Evolutionary conservation across 129 eudicot species (phyloP).

Genomic region (Tanacetum coccineum): DNA sequence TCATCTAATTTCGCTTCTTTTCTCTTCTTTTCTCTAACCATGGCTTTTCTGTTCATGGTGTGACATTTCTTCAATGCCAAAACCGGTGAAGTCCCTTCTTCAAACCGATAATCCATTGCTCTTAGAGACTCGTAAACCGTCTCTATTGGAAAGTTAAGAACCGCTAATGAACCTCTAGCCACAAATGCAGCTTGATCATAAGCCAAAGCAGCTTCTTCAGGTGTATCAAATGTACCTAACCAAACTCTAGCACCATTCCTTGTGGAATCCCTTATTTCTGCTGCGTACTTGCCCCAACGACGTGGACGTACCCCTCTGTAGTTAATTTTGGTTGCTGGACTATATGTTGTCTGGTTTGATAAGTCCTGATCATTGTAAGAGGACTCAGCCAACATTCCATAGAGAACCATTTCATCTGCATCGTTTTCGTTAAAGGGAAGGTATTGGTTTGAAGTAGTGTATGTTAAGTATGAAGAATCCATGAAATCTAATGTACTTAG

Average conservation of each 20-base stretch:
- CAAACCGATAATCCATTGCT: conserved; percentile 34
- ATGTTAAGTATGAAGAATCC: conserved; percentile 31
- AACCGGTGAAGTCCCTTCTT: conserved; percentile 45
- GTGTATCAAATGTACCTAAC: conserved; percentile 58
- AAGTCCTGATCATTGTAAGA: conserved; percentile 9
- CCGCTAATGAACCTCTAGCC: conserved; percentile 39
- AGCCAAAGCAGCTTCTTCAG: conserved; percentile 56
- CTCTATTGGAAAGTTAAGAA: conserved; percentile 47
- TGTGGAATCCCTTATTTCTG: conserved; percentile 53
- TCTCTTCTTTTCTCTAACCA: conserved; percentile 24
- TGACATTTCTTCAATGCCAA: conserved; percentile 45
- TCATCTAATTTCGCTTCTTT: conserved; percentile 26
- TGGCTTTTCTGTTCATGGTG: conserved; percentile 33
- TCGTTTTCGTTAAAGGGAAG: conserved; percentile 45
- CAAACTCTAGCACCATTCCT: conserved; percentile 57
- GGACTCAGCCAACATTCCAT: conserved; percentile 24
- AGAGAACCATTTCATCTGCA: conserved; percentile 39
- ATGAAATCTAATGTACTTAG: background rate
- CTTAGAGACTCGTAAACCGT: conserved; percentile 39
- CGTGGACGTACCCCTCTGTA: conserved; percentile 51
- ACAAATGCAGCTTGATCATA: conserved; percentile 59
- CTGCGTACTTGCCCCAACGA: conserved; percentile 53
- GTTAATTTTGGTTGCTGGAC: conserved; percentile 13
- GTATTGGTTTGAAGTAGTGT: conserved; percentile 12
- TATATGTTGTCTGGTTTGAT: conserved; percentile 16